Conservation (phyloP, 2,329 filamentous ascomycete species). For the Claviceps sp. region DNA sequence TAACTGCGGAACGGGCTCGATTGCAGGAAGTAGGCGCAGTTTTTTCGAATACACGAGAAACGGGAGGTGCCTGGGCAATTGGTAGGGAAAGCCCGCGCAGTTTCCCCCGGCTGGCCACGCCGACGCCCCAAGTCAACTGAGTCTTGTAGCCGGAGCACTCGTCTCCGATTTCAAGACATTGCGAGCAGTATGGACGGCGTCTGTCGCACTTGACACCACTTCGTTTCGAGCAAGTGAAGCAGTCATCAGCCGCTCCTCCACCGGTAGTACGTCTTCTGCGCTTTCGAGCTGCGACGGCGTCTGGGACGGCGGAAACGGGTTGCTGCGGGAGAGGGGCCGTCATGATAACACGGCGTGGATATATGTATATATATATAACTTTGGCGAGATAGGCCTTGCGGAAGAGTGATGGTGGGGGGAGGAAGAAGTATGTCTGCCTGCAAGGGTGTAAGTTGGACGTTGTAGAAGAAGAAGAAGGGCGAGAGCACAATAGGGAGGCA, state of each 20-base stretch:
- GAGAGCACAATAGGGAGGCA: not conserved
- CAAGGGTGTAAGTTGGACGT: not conserved
- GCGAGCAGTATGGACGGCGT: slow-evolving; percentile 84
- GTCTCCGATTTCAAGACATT: slow-evolving; percentile 80
- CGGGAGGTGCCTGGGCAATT: slow-evolving; percentile 47
- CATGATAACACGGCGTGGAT: slow-evolving; percentile 22
- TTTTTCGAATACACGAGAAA: slow-evolving; percentile 36
- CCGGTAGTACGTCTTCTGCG: slow-evolving; percentile 78
- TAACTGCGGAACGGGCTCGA: slow-evolving; percentile 31
- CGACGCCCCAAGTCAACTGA: slow-evolving; percentile 90
- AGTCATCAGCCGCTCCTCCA: slow-evolving; percentile 84
- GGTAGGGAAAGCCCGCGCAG: slow-evolving; percentile 74
- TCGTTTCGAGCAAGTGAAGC: slow-evolving; percentile 81
- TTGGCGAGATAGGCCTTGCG: no score
- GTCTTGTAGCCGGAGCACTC: slow-evolving; percentile 96
- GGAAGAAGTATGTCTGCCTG: not conserved
- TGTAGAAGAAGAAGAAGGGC: not conserved
- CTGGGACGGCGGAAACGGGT: slow-evolving; percentile 31
- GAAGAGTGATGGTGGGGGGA: no score
- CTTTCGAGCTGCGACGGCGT: slow-evolving; percentile 44
- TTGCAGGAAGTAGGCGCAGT: slow-evolving; percentile 24
- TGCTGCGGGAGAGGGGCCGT: slow-evolving; percentile 34
- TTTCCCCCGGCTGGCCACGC: slow-evolving; percentile 90
- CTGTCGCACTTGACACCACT: slow-evolving; percentile 70
- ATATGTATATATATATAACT: no score